Conservation (phyloP, 148 eudicot species). For the Vaccinium vitisidaea region DNA sequence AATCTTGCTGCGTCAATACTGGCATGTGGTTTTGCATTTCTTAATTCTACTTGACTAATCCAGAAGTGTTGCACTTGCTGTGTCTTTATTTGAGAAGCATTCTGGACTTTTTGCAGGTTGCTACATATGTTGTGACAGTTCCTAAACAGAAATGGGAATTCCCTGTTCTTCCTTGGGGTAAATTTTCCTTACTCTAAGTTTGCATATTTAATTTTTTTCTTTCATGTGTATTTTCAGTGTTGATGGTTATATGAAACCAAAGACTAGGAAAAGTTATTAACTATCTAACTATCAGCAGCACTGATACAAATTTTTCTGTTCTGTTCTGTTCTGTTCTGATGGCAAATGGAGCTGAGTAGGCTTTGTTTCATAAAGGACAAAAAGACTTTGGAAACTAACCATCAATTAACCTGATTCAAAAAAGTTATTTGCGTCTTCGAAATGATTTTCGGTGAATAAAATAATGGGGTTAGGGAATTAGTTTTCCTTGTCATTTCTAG, state of each 20-base stretch:
- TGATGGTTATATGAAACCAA: background rate
- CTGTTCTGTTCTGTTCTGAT: background rate
- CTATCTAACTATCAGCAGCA: background rate
- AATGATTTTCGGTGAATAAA: background rate
- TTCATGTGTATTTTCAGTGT: background rate
- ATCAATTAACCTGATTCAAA: background rate
- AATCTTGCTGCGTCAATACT: slow-evolving; percentile 53
- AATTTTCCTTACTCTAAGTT: slow-evolving; percentile 1
- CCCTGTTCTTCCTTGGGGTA: slow-evolving; percentile 77
- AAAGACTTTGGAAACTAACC: background rate
- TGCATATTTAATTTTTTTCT: background rate
- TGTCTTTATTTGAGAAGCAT: slow-evolving; percentile 3
- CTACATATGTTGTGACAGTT: slow-evolving; percentile 58
- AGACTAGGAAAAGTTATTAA: background rate
- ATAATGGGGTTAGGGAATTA: background rate
- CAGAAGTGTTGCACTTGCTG: background rate
- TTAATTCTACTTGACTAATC: background rate
- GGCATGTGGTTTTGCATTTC: slow-evolving; percentile 27
- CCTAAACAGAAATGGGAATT: slow-evolving; percentile 70
- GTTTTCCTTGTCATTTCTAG: background rate
- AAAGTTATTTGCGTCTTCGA: background rate
- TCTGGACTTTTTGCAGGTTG: slow-evolving; percentile 32
- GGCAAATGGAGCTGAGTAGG: background rate
- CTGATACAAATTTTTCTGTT: background rate
- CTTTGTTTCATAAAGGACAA: background rate